Conservation (phyloP, 2,329 filamentous ascomycete species). For the Zasmidium angulare region DNA sequence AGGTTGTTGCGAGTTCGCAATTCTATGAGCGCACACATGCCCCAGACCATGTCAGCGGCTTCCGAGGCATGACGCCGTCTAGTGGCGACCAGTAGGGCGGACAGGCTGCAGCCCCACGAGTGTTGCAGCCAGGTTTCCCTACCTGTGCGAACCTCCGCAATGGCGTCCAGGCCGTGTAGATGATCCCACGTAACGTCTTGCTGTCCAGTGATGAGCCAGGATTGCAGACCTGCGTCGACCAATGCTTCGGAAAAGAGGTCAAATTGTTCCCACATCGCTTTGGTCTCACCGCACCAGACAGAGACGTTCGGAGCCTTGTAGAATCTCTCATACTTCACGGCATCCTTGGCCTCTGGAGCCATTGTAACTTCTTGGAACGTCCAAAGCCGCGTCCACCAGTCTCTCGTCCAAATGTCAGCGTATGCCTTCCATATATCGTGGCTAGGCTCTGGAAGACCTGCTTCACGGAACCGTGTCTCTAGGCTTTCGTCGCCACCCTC, state of each 20-base stretch:
- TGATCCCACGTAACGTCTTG: background rate
- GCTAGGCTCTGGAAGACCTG: background rate
- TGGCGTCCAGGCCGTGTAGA: constrained; percentile 4
- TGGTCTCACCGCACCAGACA: background rate
- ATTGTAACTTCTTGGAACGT: constrained; percentile 3
- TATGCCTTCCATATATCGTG: constrained; percentile 2
- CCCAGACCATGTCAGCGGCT: constrained; percentile 3
- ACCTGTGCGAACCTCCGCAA: constrained; percentile 1
- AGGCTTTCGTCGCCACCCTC: background rate
- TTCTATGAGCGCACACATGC: background rate
- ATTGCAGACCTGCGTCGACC: background rate
- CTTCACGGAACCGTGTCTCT: background rate
- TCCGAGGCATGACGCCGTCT: background rate
- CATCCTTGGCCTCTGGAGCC: background rate
- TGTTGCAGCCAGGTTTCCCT: background rate
- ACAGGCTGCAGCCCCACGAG: background rate
- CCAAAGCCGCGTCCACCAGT: constrained; percentile 5
- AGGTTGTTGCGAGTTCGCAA: background rate
- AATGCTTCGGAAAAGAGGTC: constrained; percentile 2
- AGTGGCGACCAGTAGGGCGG: background rate
- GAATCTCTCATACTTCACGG: background rate
- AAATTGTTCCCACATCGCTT: background rate
- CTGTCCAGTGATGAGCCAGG: constrained; percentile 1
- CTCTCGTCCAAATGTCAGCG: background rate
- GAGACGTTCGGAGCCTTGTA: constrained; percentile 1